A percentile compares a stretch with the other conserved stretches of the same genome.
These are phyloP conservation scores for Syncephalastrum sp. DNA, from an alignment of 371 early-diverging fungal species.

Conservation along the genomic window DNA sequence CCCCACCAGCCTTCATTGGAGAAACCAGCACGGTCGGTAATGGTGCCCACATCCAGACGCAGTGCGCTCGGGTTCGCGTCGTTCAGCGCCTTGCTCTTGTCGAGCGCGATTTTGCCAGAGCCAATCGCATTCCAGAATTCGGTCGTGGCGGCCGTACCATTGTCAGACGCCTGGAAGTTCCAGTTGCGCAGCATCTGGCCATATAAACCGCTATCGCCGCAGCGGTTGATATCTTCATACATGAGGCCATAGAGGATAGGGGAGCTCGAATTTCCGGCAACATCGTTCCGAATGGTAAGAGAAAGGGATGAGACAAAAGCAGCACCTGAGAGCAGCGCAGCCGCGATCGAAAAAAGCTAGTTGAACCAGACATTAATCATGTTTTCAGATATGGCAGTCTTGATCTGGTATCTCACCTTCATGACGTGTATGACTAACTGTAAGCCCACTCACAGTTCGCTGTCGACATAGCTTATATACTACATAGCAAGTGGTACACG, in stretches of 20 bases:
- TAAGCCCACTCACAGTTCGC: too few species aligned
- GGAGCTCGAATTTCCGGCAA: constrained; percentile 22
- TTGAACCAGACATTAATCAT: too few species aligned
- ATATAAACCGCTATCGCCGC: constrained; percentile 23
- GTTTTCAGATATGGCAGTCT: too few species aligned
- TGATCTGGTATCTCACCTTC: too few species aligned
- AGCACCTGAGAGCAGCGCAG: too few species aligned
- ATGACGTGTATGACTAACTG: too few species aligned
- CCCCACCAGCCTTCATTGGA: constrained; percentile 25
- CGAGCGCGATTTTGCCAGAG: constrained; percentile 6
- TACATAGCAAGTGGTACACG: too few species aligned
- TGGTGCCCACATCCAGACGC: constrained; percentile 14
- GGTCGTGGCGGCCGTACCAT: constrained; percentile 8
- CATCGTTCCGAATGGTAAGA: constrained; percentile 22
- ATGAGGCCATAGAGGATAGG: constrained; percentile 23
- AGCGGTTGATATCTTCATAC: constrained; percentile 28
- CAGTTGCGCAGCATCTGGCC: constrained; percentile 24
- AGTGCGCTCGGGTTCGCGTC: constrained; percentile 14
- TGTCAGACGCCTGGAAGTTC: constrained; percentile 20
- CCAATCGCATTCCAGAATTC: constrained; percentile 14
- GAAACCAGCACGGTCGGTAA: constrained; percentile 15
- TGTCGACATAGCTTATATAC: too few species aligned
- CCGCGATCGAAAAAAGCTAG: too few species aligned
- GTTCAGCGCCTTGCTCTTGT: constrained; percentile 9
- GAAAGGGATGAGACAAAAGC: constrained; percentile 11